Evolutionary conservation across 768 basidiomycete species (phyloP).

Genomic region (Termitomyces sp.): DNA sequence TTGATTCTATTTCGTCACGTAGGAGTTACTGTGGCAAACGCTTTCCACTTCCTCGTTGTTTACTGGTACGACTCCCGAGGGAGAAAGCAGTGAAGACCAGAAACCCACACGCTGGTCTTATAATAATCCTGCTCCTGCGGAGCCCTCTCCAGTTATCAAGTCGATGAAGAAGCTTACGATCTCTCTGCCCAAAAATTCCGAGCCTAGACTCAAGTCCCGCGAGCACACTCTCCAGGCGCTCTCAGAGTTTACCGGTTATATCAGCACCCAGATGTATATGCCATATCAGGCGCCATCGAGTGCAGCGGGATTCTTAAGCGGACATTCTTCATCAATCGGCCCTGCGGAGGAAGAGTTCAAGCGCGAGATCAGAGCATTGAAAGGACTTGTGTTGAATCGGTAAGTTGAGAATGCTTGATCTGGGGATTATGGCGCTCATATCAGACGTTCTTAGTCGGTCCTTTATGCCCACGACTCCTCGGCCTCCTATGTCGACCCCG

Average conservation of each 20-base stretch:
- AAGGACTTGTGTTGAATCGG: constrained; percentile 76
- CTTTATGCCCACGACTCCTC: constrained; percentile 30
- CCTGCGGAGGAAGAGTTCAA: constrained; percentile 64
- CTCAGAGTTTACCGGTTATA: constrained; percentile 72
- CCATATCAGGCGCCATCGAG: constrained; percentile 31
- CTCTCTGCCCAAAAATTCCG: constrained; percentile 28
- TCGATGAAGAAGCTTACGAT: constrained; percentile 30
- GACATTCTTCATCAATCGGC: constrained; percentile 15
- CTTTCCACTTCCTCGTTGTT: constrained; percentile 51
- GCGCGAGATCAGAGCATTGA: constrained; percentile 70
- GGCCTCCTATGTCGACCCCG: constrained; percentile 9
- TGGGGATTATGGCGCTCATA: neutral
- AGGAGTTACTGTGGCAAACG: constrained; percentile 57
- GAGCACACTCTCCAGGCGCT: constrained; percentile 63
- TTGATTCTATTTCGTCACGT: neutral
- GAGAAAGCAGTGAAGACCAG: constrained; percentile 17
- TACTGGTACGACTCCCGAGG: constrained; percentile 22
- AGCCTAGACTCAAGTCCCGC: constrained; percentile 29
- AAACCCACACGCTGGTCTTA: constrained; percentile 34
- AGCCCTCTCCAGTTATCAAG: constrained; percentile 31
- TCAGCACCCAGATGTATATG: constrained; percentile 67
- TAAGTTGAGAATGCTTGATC: constrained; percentile 21
- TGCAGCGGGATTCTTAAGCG: constrained; percentile 21
- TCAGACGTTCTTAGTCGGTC: constrained; percentile 25
- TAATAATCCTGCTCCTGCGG: constrained; percentile 21